Percentiles rank a stretch among this genome's conserved stretches.
Conservation (phyloP, 177 flowering plant species). For the Vitis hybrid region DNA sequence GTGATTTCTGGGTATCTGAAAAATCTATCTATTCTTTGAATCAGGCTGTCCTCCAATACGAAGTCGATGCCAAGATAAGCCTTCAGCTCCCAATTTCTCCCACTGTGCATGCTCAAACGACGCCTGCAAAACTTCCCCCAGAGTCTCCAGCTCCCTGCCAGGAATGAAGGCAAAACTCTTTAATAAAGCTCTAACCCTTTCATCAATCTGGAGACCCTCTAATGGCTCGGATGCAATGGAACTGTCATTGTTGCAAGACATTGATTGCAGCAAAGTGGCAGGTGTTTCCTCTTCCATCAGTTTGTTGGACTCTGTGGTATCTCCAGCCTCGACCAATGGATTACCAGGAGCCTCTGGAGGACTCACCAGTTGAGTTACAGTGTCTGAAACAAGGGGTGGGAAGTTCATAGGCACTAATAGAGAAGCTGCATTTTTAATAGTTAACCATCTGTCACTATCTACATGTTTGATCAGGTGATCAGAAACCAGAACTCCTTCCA, state of each 20-base stretch:
- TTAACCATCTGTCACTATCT: conserved; percentile 66
- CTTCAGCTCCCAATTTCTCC: too few relatives aligned
- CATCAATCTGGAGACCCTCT: conserved; percentile 70
- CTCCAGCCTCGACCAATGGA: conserved; percentile 61
- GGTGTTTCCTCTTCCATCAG: conserved; percentile 19
- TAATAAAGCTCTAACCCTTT: conserved; percentile 1
- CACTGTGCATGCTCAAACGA: conserved; percentile 17
- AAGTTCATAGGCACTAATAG: conserved; percentile 61
- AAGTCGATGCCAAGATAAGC: too few relatives aligned
- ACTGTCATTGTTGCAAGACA: conserved; percentile 16
- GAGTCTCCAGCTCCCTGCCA: too few relatives aligned
- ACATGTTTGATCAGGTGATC: too few relatives aligned
- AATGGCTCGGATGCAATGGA: conserved; percentile 26
- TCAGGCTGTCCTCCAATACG: conserved; percentile 19
- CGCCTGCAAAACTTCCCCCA: too few relatives aligned
- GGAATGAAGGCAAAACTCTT: too few relatives aligned
- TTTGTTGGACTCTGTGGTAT: conserved; percentile 25
- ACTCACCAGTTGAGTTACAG: conserved; percentile 66
- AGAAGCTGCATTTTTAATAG: conserved; percentile 94
- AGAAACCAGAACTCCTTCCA: too few relatives aligned
- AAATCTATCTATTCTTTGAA: conserved; percentile 29
- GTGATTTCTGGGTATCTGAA: neutral
- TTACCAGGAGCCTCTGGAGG: conserved; percentile 99
- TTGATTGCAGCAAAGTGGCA: conserved; percentile 11
- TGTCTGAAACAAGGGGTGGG: conserved; percentile 59